phyloP scores from a whole-genome alignment of 2,329 filamentous ascomycete species.

The Aureobasidium sp. region DNA sequence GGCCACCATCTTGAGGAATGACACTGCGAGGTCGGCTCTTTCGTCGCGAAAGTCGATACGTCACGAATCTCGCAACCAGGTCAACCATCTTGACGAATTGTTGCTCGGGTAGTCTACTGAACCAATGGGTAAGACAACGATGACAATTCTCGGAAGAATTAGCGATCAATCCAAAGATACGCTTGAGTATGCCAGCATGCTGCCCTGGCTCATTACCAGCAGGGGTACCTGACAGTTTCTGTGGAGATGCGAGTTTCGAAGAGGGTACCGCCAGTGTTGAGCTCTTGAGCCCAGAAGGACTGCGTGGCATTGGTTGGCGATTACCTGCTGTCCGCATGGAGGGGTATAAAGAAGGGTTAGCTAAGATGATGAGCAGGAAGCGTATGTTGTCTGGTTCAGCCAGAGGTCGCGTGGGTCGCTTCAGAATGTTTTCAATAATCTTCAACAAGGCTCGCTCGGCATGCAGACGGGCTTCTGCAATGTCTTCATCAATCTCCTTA shows the following conservation, averaged over 20 bases:
- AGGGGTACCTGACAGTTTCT: slow-evolving; percentile 19
- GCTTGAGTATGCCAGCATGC: slow-evolving; percentile 77
- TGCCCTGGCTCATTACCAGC: slow-evolving; percentile 45
- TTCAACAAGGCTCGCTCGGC: slow-evolving; percentile 64
- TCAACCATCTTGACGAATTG: slow-evolving; percentile 70
- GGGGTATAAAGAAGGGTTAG: slow-evolving; percentile 66
- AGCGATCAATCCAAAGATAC: slow-evolving; percentile 70
- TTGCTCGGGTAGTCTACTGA: slow-evolving; percentile 58
- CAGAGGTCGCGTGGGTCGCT: slow-evolving; percentile 65
- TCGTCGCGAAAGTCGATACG: slow-evolving; percentile 66
- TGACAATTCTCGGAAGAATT: slow-evolving; percentile 70
- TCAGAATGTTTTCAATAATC: slow-evolving; percentile 68
- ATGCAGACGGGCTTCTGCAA: slow-evolving; percentile 58
- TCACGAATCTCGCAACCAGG: slow-evolving; percentile 67
- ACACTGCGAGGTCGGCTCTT: slow-evolving; percentile 56
- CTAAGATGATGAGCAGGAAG: slow-evolving; percentile 68
- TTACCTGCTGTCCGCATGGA: slow-evolving; percentile 17
- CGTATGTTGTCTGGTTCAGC: slow-evolving; percentile 61
- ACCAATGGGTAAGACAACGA: slow-evolving; percentile 68
- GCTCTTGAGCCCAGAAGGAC: neutral
- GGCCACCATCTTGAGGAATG: slow-evolving; percentile 53
- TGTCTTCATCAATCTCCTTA: slow-evolving; percentile 42
- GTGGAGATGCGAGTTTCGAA: slow-evolving; percentile 11
- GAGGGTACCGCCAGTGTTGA: neutral
- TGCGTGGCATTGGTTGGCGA: neutral